These are phyloP conservation scores for Populus nigra DNA, from an alignment of 345 rosid species.

Conservation along the genomic window DNA sequence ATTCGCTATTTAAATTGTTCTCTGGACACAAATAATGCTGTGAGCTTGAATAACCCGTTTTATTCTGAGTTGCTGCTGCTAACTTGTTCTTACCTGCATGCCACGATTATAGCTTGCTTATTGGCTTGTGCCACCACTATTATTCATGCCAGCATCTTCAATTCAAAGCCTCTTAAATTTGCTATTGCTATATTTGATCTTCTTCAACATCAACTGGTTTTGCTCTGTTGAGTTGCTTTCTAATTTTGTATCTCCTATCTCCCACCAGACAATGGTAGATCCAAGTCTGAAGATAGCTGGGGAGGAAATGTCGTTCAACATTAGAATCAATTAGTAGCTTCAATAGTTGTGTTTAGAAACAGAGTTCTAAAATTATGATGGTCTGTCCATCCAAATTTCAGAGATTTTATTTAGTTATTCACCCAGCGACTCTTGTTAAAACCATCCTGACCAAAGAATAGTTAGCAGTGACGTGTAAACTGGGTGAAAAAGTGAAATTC, in stretches of 20 bases:
- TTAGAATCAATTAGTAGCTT: not conserved
- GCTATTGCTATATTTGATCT: not conserved
- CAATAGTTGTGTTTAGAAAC: not conserved
- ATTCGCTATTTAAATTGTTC: slow-evolving; percentile 8
- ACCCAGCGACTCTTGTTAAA: not conserved
- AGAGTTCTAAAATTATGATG: not conserved
- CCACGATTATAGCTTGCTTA: not conserved
- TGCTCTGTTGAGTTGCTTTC: not conserved
- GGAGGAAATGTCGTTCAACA: not conserved
- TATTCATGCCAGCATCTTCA: not conserved
- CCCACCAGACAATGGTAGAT: not conserved
- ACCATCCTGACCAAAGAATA: not conserved
- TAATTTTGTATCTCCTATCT: not conserved
- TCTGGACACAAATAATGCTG: slow-evolving; percentile 18
- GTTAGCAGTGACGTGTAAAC: too few relatives aligned
- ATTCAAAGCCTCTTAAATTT: not conserved
- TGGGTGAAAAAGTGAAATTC: too few relatives aligned
- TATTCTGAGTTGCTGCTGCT: not conserved
- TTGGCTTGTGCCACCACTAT: not conserved
- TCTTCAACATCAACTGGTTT: not conserved
- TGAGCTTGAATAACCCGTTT: slow-evolving; percentile 3
- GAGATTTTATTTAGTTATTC: not conserved
- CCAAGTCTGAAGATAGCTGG: not conserved
- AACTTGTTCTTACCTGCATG: not conserved
- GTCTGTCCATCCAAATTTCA: not conserved